Percentiles rank a stretch among this genome's conserved stretches.
Conservation (phyloP, 176 grass and related monocot species). For the Chloris gayana region DNA sequence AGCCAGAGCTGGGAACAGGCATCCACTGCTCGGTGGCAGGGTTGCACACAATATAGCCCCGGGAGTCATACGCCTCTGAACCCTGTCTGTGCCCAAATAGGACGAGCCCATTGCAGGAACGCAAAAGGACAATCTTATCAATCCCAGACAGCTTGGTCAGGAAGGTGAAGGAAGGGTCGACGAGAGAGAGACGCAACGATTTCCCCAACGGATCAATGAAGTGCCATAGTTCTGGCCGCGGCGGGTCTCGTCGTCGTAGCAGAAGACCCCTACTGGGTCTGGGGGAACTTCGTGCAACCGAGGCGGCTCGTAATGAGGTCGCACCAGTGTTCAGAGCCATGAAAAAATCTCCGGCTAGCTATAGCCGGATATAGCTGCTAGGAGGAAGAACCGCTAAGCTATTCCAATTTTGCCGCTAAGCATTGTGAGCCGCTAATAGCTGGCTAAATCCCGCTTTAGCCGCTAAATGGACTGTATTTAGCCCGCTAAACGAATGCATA, state of each 20-base stretch:
- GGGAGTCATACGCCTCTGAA: neutral
- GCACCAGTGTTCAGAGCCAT: neutral
- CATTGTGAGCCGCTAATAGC: too few species aligned
- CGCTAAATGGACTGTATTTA: too few species aligned
- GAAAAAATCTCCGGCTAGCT: too few species aligned
- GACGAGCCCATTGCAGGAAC: neutral
- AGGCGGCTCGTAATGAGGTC: neutral
- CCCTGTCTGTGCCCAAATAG: neutral
- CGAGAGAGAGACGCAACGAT: neutral
- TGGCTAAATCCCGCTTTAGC: too few species aligned
- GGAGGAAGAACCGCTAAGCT: too few species aligned
- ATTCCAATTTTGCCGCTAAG: too few species aligned
- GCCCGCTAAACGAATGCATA: too few species aligned
- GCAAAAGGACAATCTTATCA: neutral
- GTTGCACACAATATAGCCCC: neutral
- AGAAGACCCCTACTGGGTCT: neutral
- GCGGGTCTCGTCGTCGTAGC: neutral
- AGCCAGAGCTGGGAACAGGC: neutral
- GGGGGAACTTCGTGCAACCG: neutral
- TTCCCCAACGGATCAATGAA: neutral
- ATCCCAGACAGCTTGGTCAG: neutral
- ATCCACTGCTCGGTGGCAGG: neutral
- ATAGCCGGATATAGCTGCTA: too few species aligned
- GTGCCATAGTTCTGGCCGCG: neutral
- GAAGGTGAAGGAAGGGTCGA: neutral